Conservation (phyloP, 1,284 basidiomycete species). For the Volvariella volvacea region DNA sequence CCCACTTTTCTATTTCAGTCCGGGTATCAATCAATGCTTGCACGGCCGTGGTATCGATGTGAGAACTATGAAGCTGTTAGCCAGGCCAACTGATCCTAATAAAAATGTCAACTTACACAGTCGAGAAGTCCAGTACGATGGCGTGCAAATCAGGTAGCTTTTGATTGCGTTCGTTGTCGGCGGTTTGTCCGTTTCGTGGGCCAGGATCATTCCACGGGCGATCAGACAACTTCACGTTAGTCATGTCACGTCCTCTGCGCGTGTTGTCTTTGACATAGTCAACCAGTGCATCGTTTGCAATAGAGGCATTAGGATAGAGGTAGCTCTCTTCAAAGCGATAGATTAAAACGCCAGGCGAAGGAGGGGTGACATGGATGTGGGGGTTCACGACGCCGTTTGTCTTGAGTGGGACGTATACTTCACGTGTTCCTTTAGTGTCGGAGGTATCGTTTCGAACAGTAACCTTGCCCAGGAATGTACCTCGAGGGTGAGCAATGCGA, state of each 20-base stretch:
- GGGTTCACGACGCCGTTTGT: constrained; percentile 62
- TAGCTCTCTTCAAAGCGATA: constrained; percentile 94
- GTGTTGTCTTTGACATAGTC: constrained; percentile 78
- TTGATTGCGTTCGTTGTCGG: constrained; percentile 45
- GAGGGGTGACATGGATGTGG: constrained; percentile 69
- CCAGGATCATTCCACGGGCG: constrained; percentile 96
- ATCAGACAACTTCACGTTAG: constrained; percentile 57
- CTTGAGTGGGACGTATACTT: constrained; percentile 80
- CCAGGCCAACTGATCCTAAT: not conserved
- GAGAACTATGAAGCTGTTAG: constrained; percentile 38
- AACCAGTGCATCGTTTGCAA: constrained; percentile 73
- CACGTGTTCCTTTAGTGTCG: constrained; percentile 41
- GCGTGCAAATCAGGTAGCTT: constrained; percentile 72
- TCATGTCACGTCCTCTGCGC: constrained; percentile 72
- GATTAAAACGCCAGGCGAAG: constrained; percentile 83
- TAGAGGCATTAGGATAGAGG: constrained; percentile 88
- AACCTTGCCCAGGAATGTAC: constrained; percentile 84
- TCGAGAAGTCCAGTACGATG: constrained; percentile 88
- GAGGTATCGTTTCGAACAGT: constrained; percentile 30
- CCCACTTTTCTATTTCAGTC: constrained; percentile 83
- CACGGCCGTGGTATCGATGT: constrained; percentile 83
- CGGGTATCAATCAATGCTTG: constrained; percentile 90
- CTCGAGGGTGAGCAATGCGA: constrained; percentile 88
- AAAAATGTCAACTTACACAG: constrained; percentile 50
- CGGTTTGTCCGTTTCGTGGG: constrained; percentile 44